These are phyloP conservation scores for Epichloe festucae DNA, from an alignment of 2,329 filamentous ascomycete genomes.

Conservation along the genomic window DNA sequence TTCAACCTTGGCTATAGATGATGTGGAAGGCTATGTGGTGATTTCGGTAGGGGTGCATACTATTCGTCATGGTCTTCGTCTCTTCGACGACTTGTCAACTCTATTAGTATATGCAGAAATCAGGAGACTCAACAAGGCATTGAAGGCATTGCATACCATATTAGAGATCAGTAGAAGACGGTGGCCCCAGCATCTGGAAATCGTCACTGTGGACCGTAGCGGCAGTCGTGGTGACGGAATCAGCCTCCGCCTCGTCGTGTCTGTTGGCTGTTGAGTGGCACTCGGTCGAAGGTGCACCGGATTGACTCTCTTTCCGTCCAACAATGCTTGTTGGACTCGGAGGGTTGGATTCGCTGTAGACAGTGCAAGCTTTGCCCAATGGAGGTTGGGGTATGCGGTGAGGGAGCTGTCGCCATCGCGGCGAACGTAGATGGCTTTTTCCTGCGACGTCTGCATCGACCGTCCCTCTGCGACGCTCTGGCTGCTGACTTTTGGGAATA, in stretches of 20 bases:
- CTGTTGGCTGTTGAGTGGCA: background rate
- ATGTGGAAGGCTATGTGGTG: conserved; percentile 11
- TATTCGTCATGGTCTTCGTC: background rate
- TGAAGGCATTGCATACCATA: background rate
- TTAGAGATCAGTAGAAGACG: background rate
- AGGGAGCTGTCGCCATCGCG: conserved; percentile 17
- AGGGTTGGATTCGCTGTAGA: conserved; percentile 16
- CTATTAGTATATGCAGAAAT: background rate
- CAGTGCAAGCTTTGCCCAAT: conserved; percentile 22
- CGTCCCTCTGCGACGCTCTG: background rate
- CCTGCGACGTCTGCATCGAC: background rate
- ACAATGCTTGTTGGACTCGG: conserved; percentile 4
- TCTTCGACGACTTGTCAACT: background rate
- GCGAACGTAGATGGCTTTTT: conserved; percentile 4
- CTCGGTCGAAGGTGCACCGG: background rate
- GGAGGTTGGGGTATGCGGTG: conserved; percentile 16
- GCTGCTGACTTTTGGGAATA: background rate
- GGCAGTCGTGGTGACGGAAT: conserved; percentile 16
- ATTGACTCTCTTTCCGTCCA: background rate
- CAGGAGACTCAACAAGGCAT: background rate
- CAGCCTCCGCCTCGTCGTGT: background rate
- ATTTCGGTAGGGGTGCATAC: background rate
- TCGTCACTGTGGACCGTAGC: conserved; percentile 27
- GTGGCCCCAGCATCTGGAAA: conserved; percentile 11
- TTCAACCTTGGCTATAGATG: conserved; percentile 7